phyloP scores from a whole-genome alignment of 768 basidiomycete genomes.

The Artomyces pyxidatus region DNA sequence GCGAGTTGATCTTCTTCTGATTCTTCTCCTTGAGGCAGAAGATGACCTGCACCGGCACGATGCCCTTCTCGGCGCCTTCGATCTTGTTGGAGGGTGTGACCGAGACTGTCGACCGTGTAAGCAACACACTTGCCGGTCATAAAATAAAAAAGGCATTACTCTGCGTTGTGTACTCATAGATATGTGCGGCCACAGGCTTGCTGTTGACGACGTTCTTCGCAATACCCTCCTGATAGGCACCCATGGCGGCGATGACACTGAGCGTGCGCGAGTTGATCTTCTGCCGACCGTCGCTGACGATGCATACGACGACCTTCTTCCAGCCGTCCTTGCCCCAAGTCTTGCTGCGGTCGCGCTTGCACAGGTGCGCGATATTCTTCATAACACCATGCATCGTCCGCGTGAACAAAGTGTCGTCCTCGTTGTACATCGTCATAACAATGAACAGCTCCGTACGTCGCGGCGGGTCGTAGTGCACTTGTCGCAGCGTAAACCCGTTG shows the following conservation, averaged over 20 bases:
- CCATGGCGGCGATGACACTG: conserved; percentile 87
- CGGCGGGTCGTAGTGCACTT: conserved; percentile 86
- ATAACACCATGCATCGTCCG: conserved; percentile 95
- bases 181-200: conserved; percentile 79
- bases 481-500: conserved; percentile 78
- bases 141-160: conserved; percentile 43
- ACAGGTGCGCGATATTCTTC: conserved; percentile 86
- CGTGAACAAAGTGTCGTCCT: conserved; percentile 84
- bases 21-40: conserved; percentile 92
- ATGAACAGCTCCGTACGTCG: conserved; percentile 91
- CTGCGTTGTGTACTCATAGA: conserved; percentile 93
- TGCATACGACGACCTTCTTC: conserved; percentile 96
- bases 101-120: conserved; percentile 44
- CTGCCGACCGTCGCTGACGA: conserved; percentile 78
- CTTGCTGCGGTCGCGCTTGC: conserved; percentile 78
- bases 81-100: conserved; percentile 77
- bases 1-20: conserved; percentile 94
- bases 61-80: conserved; percentile 68
- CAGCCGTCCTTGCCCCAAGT: conserved; percentile 97
- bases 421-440: conserved; percentile 98
- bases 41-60: conserved; percentile 86
- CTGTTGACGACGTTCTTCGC: conserved; percentile 82
- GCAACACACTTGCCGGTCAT: background rate
- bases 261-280: conserved; percentile 83
- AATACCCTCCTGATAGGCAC: conserved; percentile 90